Conservation (phyloP, 1,139 yeast genomes). For the Saccharomyces hybrid region DNA sequence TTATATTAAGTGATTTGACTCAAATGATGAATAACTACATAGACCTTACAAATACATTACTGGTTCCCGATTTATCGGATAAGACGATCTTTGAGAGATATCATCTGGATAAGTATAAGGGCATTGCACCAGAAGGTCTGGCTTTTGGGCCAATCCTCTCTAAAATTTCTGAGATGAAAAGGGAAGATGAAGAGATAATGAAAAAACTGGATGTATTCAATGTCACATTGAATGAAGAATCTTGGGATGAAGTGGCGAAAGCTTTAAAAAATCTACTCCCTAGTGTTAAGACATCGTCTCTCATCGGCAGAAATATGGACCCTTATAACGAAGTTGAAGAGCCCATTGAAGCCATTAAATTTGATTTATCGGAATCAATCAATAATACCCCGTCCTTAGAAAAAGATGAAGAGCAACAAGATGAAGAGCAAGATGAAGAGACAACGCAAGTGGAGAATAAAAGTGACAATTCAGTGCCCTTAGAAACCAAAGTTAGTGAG, state of each 20-base stretch:
- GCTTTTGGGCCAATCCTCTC: constrained; percentile 12
- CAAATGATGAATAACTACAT: constrained; percentile 4
- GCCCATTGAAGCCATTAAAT: constrained; percentile 39
- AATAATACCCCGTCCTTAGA: constrained; percentile 3
- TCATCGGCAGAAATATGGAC: constrained; percentile 34
- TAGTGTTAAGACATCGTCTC: constrained; percentile 22
- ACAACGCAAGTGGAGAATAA: not conserved
- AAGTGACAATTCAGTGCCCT: not conserved
- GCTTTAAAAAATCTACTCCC: constrained; percentile 23
- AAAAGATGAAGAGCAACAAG: constrained; percentile 8
- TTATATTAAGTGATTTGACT: constrained; percentile 13
- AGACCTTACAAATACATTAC: not conserved
- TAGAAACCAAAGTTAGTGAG: not conserved
- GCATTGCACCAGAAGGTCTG: not conserved
- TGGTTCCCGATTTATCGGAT: not conserved
- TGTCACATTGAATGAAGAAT: constrained; percentile 15
- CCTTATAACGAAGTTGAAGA: constrained; percentile 44
- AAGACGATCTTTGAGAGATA: constrained; percentile 2
- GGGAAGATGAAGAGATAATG: constrained; percentile 26
- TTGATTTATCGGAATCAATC: constrained; percentile 6
- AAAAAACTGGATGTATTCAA: constrained; percentile 21
- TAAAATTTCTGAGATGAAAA: constrained; percentile 23
- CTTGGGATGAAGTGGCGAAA: constrained; percentile 28
- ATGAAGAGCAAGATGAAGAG: constrained; percentile 8
- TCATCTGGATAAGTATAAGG: not conserved